Base-by-base conservation (phyloP, 495 filamentous ascomycete species). In the Tetracladium setigerum region DNA sequence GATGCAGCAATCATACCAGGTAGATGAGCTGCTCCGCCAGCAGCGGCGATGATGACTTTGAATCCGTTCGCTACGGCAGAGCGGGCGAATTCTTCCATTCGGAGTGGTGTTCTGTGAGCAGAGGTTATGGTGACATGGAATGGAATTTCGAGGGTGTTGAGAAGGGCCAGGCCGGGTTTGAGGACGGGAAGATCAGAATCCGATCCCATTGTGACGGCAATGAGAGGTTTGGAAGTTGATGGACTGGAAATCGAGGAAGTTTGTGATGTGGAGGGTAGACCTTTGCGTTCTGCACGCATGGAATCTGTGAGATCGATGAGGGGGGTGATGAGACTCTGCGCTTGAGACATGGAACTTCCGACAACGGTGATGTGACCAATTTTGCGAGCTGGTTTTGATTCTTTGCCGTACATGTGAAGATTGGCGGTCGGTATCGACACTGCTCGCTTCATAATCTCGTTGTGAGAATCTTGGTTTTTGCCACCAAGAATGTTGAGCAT, bases 401-500 rank as follows among this genome's bases (percentile, higher is more conserved):
- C 82, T 69, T 98, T 98, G 53, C 87, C 88, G 69, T 98, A 98
- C 18, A 96, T 77, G 65, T 98, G 90, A 30, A 95, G 73, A 35
- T 66, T 78, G 42, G 75, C 82, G 59, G 69, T 78, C 46, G 70
- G 71, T 50, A 72, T 76, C 44, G 68, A 67, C n/a, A 82, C 67
- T 8, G 90, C 85, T 22, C 72, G 68, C 41, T 76, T 65, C 12
- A 82, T 80, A 37, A 94, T 70, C 35, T 70, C 58, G 22, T 83
- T 66, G 64, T 95, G 91, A 13, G 87, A 85, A 48, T 82, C 66
- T 4, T 77, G 65, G 1, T 72, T 66, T 19, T 78, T 69, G 42
- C 90, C 89, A 34, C 92, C 92, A 34, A 98, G 81, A 49, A 98
- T 87, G 67, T 98, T 98, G 41, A 97, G 80, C 92, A 98, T 98